Evolutionary conservation across 768 basidiomycete species (phyloP).

Genomic region (Suillus placidus): DNA sequence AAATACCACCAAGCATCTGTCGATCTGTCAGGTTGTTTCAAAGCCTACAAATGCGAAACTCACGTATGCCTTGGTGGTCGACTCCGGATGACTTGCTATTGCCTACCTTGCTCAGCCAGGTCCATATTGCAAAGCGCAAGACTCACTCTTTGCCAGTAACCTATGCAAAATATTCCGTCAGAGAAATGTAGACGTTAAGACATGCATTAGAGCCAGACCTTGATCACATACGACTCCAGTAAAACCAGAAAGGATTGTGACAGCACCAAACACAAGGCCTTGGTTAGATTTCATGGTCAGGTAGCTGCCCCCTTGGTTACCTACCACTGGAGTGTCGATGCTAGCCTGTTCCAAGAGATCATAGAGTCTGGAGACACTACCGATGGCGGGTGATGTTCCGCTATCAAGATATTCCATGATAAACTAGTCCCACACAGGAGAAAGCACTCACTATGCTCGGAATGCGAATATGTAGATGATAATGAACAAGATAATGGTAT

Average conservation of each 20-base stretch:
- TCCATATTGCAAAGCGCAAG: neutral
- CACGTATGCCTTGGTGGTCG: constrained; percentile 55
- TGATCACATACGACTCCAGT: constrained; percentile 55
- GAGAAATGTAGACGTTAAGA: neutral
- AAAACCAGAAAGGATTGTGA: constrained; percentile 44
- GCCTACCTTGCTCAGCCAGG: constrained; percentile 33
- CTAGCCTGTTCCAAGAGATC: constrained; percentile 51
- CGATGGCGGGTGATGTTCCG: constrained; percentile 41
- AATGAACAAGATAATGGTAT: constrained; percentile 48
- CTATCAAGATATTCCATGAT: constrained; percentile 21
- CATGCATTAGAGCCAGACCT: constrained; percentile 31
- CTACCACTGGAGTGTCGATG: constrained; percentile 45
- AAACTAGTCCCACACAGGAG: constrained; percentile 1
- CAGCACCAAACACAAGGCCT: constrained; percentile 45
- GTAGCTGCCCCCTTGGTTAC: constrained; percentile 55
- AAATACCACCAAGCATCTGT: constrained; percentile 58
- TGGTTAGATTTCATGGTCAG: constrained; percentile 58
- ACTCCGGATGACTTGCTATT: constrained; percentile 52
- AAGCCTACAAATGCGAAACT: constrained; percentile 14
- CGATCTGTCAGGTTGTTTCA: neutral
- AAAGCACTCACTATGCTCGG: constrained; percentile 31
- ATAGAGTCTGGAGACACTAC: constrained; percentile 45
- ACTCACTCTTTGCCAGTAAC: constrained; percentile 55
- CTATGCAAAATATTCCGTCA: constrained; percentile 24
- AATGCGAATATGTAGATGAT: constrained; percentile 41